Conservation (phyloP, 1,139 yeast species). For the Ogataea hybrid region DNA sequence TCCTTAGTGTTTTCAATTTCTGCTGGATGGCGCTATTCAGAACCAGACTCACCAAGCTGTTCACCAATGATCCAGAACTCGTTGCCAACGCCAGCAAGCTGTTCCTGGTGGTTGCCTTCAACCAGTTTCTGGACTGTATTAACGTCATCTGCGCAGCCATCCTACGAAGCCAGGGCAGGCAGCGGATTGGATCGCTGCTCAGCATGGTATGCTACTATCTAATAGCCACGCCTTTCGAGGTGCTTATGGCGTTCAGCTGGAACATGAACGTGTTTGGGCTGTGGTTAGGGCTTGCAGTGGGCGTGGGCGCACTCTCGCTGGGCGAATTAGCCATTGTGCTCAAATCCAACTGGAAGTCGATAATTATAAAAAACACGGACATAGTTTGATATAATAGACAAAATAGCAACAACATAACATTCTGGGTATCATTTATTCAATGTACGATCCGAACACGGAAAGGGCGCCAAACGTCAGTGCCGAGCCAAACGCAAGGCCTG, state of each 20-base stretch:
- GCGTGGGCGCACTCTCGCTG: conserved; percentile 65
- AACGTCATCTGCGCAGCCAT: conserved; percentile 84
- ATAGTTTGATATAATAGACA: conserved; percentile 12
- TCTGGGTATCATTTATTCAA: conserved; percentile 10
- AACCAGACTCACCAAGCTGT: conserved; percentile 55
- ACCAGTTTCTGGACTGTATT: conserved; percentile 76
- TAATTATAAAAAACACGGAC: conserved; percentile 33
- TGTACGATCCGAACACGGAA: conserved; percentile 16
- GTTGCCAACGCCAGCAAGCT: conserved; percentile 44
- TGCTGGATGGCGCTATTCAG: conserved; percentile 51
- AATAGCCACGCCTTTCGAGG: conserved; percentile 67
- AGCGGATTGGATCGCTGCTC: conserved; percentile 74
- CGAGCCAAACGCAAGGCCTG: conserved; percentile 21
- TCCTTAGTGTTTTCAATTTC: conserved; percentile 42
- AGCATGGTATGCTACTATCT: conserved; percentile 71
- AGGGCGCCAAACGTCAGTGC: conserved; percentile 17
- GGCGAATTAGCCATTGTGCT: conserved; percentile 52
- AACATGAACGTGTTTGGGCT: conserved; percentile 62
- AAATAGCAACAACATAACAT: conserved; percentile 3
- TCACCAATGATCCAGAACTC: conserved; percentile 67
- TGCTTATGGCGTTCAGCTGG: conserved; percentile 55
- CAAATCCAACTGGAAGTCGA: conserved; percentile 51
- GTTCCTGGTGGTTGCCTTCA: conserved; percentile 67
- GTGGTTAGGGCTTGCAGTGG: conserved; percentile 83
- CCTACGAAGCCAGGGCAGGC: conserved; percentile 84